These are phyloP conservation scores for Spathaspora passalidarum DNA, from an alignment of 805 yeast genomes.

Conservation along the genomic window DNA sequence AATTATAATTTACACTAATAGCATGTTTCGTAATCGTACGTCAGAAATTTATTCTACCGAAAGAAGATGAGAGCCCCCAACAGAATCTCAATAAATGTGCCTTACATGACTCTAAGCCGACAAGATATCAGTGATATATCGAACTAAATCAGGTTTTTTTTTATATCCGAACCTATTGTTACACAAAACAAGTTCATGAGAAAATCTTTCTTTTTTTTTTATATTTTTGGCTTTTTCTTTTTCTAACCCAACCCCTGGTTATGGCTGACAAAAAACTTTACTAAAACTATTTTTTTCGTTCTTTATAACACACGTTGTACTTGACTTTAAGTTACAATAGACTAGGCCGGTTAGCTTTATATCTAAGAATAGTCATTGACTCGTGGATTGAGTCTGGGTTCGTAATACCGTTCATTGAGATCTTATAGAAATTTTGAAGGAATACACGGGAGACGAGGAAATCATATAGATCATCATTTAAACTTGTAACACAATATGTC, in stretches of 20 bases:
- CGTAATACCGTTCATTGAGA: neutral
- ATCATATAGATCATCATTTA: neutral
- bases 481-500: constrained; percentile 1
- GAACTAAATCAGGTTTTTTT: neutral
- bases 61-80: no score
- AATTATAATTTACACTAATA: no score
- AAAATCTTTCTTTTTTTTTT: neutral
- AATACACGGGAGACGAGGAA: neutral
- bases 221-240: neutral
- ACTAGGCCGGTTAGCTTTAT: no score
- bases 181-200: neutral
- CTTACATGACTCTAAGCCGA: no score
- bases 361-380: no score
- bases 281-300: neutral
- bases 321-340: neutral
- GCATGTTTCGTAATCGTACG: no score
- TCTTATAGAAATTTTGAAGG: neutral
- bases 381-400: neutral
- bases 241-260: neutral
- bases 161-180: neutral
- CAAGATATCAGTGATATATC: no score
- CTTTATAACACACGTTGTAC: neutral
- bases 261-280: neutral
- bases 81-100: no score
- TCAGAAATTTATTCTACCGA: no score